These are phyloP conservation scores for Borovskyia barvae DNA, from an alignment of 208 protist genomes.

Conservation along the genomic window DNA sequence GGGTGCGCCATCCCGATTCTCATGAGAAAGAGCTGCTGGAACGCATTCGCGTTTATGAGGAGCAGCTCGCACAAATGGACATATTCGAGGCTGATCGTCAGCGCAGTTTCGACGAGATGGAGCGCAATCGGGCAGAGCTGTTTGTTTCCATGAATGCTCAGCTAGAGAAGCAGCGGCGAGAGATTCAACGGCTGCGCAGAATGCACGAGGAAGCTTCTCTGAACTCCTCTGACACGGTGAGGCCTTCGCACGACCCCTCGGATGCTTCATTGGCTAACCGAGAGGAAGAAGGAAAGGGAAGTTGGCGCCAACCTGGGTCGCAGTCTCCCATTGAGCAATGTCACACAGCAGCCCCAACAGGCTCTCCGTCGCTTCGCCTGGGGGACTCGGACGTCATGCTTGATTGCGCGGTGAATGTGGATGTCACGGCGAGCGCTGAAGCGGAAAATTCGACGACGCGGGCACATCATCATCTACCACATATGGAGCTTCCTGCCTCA, in stretches of 20 bases:
- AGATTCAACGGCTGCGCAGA: constrained; percentile 52
- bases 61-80: constrained; percentile 46
- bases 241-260: constrained; percentile 21
- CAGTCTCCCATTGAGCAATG: constrained; percentile 17
- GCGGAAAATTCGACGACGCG: background rate
- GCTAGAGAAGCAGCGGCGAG: constrained; percentile 52
- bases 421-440: background rate
- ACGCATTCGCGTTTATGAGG: constrained; percentile 56
- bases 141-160: constrained; percentile 77
- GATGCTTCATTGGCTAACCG: constrained; percentile 5
- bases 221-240: constrained; percentile 18
- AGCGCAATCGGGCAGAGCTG: constrained; percentile 67
- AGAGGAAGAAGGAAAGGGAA: constrained; percentile 11
- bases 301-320: constrained; percentile 5
- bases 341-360: constrained; percentile 20
- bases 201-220: constrained; percentile 24
- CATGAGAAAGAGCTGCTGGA: constrained; percentile 65
- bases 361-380: constrained; percentile 16
- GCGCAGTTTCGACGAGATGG: constrained; percentile 70
- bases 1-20: constrained; percentile 48
- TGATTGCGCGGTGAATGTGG: constrained; percentile 1
- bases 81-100: constrained; percentile 62
- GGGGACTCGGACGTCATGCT: constrained; percentile 4
- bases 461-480: background rate
- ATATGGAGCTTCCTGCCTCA: no score